phyloP scores from a whole-genome alignment of 2,329 filamentous ascomycete genomes.

The Colletotrichum viniferum region DNA sequence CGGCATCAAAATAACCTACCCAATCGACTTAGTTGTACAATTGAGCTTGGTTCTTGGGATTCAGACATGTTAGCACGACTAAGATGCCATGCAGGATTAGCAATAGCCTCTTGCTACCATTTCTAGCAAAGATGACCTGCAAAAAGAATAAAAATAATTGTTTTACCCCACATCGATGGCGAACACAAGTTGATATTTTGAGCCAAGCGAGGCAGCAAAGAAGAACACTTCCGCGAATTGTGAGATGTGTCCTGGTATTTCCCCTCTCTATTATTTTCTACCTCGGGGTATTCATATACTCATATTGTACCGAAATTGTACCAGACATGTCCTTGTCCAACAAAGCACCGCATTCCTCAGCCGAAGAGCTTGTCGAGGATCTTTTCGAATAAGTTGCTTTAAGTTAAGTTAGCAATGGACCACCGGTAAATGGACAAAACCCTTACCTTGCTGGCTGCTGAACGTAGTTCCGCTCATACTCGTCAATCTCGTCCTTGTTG shows the following conservation, averaged over 20 bases:
- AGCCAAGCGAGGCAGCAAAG: accelerated
- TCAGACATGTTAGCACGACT: no score
- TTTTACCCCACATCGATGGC: no score
- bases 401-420: not conserved
- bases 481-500: slow-evolving; percentile 69
- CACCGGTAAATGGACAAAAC: accelerated
- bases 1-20: accelerated
- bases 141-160: no score
- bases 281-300: not conserved
- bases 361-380: slow-evolving; percentile 11
- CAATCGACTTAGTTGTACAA: no score
- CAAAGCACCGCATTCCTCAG: not conserved
- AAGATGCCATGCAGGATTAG: no score
- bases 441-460: slow-evolving; percentile 56
- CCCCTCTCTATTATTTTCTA: not conserved
- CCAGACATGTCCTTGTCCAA: accelerated
- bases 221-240: accelerated
- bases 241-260: not conserved
- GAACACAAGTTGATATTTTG: accelerated
- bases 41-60: no score
- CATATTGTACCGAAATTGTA: no score
- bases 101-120: no score
- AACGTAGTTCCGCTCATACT: slow-evolving; percentile 68
- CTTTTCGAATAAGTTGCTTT: not conserved
- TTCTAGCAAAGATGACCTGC: no score